Base-by-base conservation (phyloP, 225 moss, liverwort and hornwort genomes). In the Asterella californica region DNA sequence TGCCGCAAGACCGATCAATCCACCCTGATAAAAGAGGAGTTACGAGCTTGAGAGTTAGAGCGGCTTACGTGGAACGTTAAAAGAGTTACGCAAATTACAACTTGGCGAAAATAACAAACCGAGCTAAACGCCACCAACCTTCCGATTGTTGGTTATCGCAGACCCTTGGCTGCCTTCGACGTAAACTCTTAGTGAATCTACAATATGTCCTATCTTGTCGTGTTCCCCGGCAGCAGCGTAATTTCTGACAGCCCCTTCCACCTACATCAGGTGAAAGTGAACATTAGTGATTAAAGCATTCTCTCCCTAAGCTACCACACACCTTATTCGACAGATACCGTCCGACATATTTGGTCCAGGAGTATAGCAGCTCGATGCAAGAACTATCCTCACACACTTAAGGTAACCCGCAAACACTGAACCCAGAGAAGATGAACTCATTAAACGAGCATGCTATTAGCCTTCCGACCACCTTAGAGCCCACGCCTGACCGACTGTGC, bases 1-100 rank as follows among this genome's bases (percentile, higher is more conserved):
- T 80, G 96, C 96, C 65, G 96, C 96, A 70, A 97, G 93, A 75
- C 90, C 96, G 81, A 97, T 94, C 79, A 97, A 83, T 49, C 96
- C 96, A 78, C 96, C 96, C 96, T 96, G 89, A 64, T 7, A n/a
- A 47, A 74, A 67, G 33, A 81, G 15, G 59, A 1, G n/a, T 54
- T 27, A 66, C 67, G 59, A 55, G 38, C 15, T 70, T 50, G 65
- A 54, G 36, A 15, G 48, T 66, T 21, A 55, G 45, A 49, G 30
- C 24, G 25, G 27, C 30, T 18, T 21, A 48, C 61, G 71, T n/a
- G n/a, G n/a, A n/a, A n/a, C n/a, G n/a, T n/a, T n/a, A n/a, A n/a
- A n/a, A n/a, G n/a, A n/a, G n/a, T n/a, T n/a, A n/a, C n/a, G n/a
- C n/a, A n/a, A n/a, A n/a, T n/a, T 7, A 42, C 42, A 42, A 42